Percentiles rank a stretch among this genome's conserved stretches.
phyloP scores from a whole-genome alignment of 2,329 filamentous ascomycete species.

The Epichloe glyceriae region DNA sequence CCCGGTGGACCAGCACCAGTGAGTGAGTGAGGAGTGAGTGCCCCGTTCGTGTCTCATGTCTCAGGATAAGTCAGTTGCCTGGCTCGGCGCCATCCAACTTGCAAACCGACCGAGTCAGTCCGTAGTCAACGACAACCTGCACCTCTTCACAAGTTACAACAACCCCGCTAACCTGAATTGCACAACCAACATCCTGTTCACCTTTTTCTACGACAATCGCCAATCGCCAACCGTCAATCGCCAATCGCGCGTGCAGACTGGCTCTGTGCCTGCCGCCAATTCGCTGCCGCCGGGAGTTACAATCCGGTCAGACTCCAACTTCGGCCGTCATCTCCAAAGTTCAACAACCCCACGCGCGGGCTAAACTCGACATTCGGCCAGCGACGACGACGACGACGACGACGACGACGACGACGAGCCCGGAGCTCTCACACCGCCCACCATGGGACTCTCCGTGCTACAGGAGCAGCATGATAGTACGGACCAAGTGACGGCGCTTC shows the following conservation, averaged over 20 bases:
- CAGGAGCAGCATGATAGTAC: constrained; percentile 56
- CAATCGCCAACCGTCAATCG: too few species aligned
- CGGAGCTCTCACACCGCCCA: constrained; percentile 23
- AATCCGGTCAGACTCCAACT: background rate
- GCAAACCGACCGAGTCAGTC: background rate
- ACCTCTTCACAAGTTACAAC: background rate
- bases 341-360: background rate
- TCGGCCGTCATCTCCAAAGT: background rate
- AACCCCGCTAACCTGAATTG: background rate
- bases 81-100: background rate
- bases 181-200: background rate
- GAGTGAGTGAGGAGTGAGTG: too few species aligned
- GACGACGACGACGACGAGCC: constrained; percentile 1
- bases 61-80: background rate
- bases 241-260: background rate
- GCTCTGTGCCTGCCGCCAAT: background rate
- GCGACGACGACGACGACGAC: constrained; percentile 2
- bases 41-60: background rate
- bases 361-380: background rate
- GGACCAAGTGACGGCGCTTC: background rate
- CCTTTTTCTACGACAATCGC: background rate
- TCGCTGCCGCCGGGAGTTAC: background rate
- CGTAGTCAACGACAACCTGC: background rate
- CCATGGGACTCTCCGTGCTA: constrained; percentile 75
- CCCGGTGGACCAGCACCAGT: too few species aligned